These are phyloP conservation scores for Meira miltonrushii DNA, from an alignment of 1,284 basidiomycete species.

Conservation along the genomic window DNA sequence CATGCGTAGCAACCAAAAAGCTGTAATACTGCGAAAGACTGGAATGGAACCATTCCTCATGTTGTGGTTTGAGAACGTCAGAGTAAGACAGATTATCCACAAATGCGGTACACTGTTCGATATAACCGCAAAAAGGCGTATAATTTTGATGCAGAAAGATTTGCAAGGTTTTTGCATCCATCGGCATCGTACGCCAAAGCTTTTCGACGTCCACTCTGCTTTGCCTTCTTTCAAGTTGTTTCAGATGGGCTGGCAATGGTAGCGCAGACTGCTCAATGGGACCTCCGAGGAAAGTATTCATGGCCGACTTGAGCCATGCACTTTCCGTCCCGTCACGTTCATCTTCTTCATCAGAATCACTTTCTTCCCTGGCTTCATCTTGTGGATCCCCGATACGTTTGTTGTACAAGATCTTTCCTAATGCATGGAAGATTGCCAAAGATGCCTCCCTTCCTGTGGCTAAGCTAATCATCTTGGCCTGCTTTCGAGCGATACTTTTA, in stretches of 20 bases:
- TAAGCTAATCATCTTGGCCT: slow-evolving; percentile 1
- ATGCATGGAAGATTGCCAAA: slow-evolving; percentile 80
- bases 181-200: slow-evolving; percentile 77
- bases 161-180: slow-evolving; percentile 80
- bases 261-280: neutral
- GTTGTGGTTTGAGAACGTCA: slow-evolving; percentile 61
- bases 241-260: slow-evolving; percentile 55
- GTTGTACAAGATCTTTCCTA: slow-evolving; percentile 91
- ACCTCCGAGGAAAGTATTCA: neutral
- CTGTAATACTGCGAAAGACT: slow-evolving; percentile 64
- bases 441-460: slow-evolving; percentile 70
- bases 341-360: slow-evolving; percentile 22
- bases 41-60: slow-evolving; percentile 64
- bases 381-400: slow-evolving; percentile 64
- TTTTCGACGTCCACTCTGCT: slow-evolving; percentile 65
- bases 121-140: slow-evolving; percentile 69
- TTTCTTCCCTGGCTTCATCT: slow-evolving; percentile 18
- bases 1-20: slow-evolving; percentile 73
- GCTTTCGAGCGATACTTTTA: slow-evolving; percentile 19
- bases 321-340: slow-evolving; percentile 14
- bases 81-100: slow-evolving; percentile 75
- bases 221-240: slow-evolving; percentile 62
- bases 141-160: slow-evolving; percentile 93
- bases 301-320: slow-evolving; percentile 19
- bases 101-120: slow-evolving; percentile 69